phyloP scores from a whole-genome alignment of 2,329 filamentous ascomycete species.

The Calycina marina region DNA sequence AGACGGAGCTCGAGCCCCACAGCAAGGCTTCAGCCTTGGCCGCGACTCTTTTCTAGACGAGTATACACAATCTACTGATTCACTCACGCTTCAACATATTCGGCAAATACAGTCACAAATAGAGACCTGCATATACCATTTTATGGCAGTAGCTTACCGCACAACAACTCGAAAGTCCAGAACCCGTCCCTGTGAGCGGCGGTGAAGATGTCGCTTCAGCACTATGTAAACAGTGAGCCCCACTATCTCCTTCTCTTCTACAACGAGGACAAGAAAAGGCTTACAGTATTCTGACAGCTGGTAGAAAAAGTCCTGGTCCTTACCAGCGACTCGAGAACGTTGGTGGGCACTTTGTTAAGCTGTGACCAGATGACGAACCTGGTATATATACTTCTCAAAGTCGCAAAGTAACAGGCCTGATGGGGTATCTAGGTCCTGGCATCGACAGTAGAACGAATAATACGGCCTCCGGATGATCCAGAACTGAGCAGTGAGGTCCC shows the following conservation, averaged over 20 bases:
- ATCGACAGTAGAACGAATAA: constrained; percentile 76
- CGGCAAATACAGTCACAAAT: no score
- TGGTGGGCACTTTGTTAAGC: constrained; percentile 68
- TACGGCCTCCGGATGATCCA: constrained; percentile 69
- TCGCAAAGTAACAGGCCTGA: constrained; percentile 3
- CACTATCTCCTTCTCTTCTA: constrained; percentile 2
- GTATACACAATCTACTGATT: no score
- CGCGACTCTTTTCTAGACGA: no score
- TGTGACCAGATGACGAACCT: constrained; percentile 90
- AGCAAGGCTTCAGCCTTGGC: constrained; percentile 15
- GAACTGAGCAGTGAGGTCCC: constrained; percentile 69
- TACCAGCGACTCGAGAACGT: constrained; percentile 79
- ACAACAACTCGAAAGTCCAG: no score
- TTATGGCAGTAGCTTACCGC: no score
- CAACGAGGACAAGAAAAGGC: constrained; percentile 10
- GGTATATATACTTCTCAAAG: constrained; percentile 25
- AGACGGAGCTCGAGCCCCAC: no score
- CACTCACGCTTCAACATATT: no score
- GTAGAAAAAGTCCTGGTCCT: constrained; percentile 84
- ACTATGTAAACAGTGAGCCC: constrained; percentile 38
- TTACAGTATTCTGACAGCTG: constrained; percentile 24
- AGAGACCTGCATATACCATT: no score
- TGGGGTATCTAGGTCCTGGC: constrained; percentile 49
- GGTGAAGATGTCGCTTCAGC: constrained; percentile 35
- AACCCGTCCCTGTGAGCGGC: no score